Percentiles rank a stretch among this genome's conserved stretches.
These are phyloP conservation scores for Saturnispora sekii DNA, from an alignment of 805 yeast species.

Conservation along the genomic window DNA sequence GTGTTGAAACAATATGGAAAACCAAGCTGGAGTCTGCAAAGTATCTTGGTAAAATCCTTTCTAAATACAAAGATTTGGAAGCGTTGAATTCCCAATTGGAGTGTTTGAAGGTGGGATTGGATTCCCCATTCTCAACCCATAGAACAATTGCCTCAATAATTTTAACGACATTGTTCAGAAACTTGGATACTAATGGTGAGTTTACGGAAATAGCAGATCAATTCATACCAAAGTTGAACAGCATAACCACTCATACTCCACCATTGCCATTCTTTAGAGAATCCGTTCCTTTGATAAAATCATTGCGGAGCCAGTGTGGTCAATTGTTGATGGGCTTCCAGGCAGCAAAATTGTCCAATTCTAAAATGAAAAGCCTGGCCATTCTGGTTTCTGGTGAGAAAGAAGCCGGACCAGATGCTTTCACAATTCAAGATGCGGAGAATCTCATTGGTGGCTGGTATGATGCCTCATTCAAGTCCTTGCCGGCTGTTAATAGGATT, in stretches of 20 bases:
- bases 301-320: conserved; percentile 80
- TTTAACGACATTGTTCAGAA: conserved; percentile 48
- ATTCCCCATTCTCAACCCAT: conserved; percentile 70
- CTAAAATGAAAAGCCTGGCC: conserved; percentile 73
- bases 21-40: conserved; percentile 68
- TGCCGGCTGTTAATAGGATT: conserved; percentile 64
- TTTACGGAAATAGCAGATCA: conserved; percentile 11
- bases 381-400: conserved; percentile 88
- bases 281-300: conserved; percentile 73
- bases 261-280: conserved; percentile 60
- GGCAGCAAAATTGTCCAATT: conserved; percentile 60
- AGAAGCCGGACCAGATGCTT: conserved; percentile 92
- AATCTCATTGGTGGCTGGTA: conserved; percentile 54
- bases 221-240: conserved; percentile 7
- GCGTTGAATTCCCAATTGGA: conserved; percentile 21
- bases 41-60: conserved; percentile 61
- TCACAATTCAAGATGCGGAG: conserved; percentile 69
- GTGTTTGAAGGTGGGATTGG: conserved; percentile 27
- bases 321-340: conserved; percentile 71
- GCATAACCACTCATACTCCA: background rate
- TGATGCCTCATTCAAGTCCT: conserved; percentile 48
- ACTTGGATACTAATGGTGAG: conserved; percentile 24
- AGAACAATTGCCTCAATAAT: conserved; percentile 60
- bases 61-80: conserved; percentile 34
- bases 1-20: conserved; percentile 59